Conservation (phyloP, 345 rosid genomes). For the Heritiera fomes region DNA sequence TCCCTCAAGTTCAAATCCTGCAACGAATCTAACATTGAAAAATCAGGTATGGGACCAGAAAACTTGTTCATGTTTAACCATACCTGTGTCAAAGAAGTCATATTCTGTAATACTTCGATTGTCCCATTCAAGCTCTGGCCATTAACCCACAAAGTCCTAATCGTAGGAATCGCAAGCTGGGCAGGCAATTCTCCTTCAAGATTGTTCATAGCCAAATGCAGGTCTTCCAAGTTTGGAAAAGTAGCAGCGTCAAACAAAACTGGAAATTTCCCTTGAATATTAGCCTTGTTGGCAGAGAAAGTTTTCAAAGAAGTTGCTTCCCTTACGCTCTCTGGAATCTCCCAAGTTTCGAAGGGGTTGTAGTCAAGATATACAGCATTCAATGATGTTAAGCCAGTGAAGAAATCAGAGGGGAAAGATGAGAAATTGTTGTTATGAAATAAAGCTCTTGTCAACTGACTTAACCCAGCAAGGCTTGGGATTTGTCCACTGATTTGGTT, state of each 20-base stretch:
- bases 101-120: constrained; percentile 45
- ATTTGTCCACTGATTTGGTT: constrained; percentile 51
- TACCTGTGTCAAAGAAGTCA: constrained; percentile 58
- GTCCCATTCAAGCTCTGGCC: constrained; percentile 58
- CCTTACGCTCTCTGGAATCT: constrained; percentile 48
- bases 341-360: constrained; percentile 53
- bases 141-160: constrained; percentile 56
- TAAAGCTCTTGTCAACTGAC: constrained; percentile 33
- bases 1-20: constrained; percentile 53
- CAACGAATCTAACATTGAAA: constrained; percentile 37
- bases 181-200: constrained; percentile 58
- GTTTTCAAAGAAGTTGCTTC: constrained; percentile 44
- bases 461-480: constrained; percentile 59
- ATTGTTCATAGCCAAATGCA: constrained; percentile 48
- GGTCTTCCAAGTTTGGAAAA: constrained; percentile 40
- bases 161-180: constrained; percentile 30
- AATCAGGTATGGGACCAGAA: constrained; percentile 74
- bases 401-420: constrained; percentile 57
- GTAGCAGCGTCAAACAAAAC: constrained; percentile 37
- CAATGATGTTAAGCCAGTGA: constrained; percentile 50
- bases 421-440: constrained; percentile 48
- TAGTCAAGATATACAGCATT: constrained; percentile 38
- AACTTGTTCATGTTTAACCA: constrained; percentile 61
- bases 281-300: constrained; percentile 52
- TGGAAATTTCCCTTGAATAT: constrained; percentile 54